Percentiles rank a stretch among this genome's conserved stretches.
Conservation (phyloP, 140 eudicot genomes). For the Bidens hawaiensis region DNA sequence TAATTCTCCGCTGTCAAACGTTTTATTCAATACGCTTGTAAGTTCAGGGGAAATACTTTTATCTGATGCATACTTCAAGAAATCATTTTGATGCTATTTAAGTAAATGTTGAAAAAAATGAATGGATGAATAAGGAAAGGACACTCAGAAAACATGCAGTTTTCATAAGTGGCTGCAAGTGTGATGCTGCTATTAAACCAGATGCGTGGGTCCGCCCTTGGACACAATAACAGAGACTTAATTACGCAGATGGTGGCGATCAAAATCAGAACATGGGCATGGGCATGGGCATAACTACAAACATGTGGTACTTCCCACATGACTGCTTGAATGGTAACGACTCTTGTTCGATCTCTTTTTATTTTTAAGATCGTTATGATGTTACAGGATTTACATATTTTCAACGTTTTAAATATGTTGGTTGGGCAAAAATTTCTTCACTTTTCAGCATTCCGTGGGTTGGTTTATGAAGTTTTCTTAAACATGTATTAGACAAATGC, state of each 20-base stretch:
- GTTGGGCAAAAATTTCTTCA: no score
- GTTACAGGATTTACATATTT: not conserved
- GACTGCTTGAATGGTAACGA: not conserved
- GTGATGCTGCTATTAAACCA: constrained; percentile 13
- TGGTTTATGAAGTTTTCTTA: no score
- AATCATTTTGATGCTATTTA: not conserved
- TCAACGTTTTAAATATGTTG: not conserved
- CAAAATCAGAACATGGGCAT: not conserved
- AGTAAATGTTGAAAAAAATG: not conserved
- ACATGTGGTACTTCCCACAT: constrained; percentile 17
- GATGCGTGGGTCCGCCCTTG: constrained; percentile 7
- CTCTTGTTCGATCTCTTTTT: not conserved
- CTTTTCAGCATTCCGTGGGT: no score
- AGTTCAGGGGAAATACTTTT: constrained; percentile 12
- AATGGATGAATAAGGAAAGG: constrained; percentile 6
- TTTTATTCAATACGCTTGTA: not conserved
- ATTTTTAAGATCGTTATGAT: not conserved
- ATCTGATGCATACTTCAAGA: not conserved
- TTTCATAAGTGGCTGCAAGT: not conserved
- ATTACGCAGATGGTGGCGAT: not conserved
- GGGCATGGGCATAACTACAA: not conserved
- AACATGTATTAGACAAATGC: no score
- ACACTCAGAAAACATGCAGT: not conserved
- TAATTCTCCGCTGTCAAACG: not conserved
- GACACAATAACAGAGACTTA: not conserved